Percentiles rank a stretch among this genome's conserved stretches.
Conservation (phyloP, 192 early-diverging fungal species). For the Chytriomyces confervae region DNA sequence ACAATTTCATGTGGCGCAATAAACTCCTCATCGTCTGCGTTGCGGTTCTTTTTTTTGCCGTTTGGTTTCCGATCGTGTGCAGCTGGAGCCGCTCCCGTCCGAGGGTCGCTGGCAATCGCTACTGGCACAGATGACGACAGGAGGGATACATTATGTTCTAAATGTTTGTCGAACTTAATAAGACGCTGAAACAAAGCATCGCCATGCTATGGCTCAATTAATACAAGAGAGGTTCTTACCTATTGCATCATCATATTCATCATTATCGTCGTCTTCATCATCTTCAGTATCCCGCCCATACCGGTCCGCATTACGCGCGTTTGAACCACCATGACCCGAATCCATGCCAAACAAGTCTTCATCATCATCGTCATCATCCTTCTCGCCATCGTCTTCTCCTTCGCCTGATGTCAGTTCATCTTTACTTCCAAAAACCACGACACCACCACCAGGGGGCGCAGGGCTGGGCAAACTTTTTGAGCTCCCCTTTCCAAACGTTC, state of each 20-base stretch:
- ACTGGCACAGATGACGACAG: conserved; percentile 30
- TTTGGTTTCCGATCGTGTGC: conserved; percentile 32
- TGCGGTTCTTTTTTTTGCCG: background rate
- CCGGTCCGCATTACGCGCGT: background rate
- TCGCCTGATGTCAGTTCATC: background rate
- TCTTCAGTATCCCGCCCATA: conserved; percentile 12
- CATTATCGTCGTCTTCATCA: conserved; percentile 15
- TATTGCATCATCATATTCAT: background rate
- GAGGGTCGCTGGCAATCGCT: conserved; percentile 4
- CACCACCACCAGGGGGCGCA: background rate
- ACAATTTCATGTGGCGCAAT: conserved; percentile 31
- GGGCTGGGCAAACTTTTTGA: conserved; percentile 22
- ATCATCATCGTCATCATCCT: background rate
- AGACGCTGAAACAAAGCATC: background rate
- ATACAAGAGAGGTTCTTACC: conserved; percentile 3
- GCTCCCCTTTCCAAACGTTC: background rate
- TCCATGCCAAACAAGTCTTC: conserved; percentile 27
- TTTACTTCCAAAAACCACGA: conserved; percentile 4
- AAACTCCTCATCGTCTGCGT: background rate
- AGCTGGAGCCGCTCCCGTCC: background rate
- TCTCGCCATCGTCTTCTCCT: background rate
- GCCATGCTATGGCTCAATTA: background rate
- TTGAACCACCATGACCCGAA: background rate
- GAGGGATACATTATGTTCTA: conserved; percentile 2
- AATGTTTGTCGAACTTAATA: background rate